phyloP scores from a whole-genome alignment of 164 flowering plant genomes.

The Chimonanthus praecox region DNA sequence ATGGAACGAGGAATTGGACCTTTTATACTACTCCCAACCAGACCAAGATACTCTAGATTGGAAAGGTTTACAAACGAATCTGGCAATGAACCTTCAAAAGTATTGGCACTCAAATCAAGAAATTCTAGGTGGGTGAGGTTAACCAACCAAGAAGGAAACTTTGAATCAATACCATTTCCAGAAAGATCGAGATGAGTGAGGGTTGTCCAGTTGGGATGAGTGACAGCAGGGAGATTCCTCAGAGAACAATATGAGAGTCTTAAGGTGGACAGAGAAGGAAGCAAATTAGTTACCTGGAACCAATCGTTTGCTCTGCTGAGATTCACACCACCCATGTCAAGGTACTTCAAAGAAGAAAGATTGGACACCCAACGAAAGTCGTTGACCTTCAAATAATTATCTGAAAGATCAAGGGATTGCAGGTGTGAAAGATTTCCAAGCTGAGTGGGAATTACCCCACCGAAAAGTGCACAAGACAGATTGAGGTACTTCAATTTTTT shows the following conservation, averaged over 20 bases:
- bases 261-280: slow-evolving; percentile 6
- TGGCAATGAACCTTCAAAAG: not conserved
- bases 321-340: not conserved
- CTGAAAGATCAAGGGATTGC: too few species aligned
- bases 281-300: slow-evolving; percentile 1
- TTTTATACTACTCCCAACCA: not conserved
- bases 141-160: not conserved
- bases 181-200: not conserved
- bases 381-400: not conserved
- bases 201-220: not conserved
- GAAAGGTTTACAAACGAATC: not conserved
- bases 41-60: not conserved
- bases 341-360: slow-evolving; percentile 8
- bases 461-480: too few species aligned
- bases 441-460: too few species aligned
- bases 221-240: not conserved
- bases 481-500: too few species aligned
- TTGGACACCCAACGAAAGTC: slow-evolving; percentile 13
- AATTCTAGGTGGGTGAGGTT: not conserved
- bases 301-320: not conserved
- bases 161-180: not conserved
- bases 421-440: too few species aligned
- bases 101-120: not conserved
- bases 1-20: too few species aligned
- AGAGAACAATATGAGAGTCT: not conserved